Base-by-base conservation (phyloP, 2,329 filamentous ascomycete genomes). In the Sphaceloma murrayae region DNA sequence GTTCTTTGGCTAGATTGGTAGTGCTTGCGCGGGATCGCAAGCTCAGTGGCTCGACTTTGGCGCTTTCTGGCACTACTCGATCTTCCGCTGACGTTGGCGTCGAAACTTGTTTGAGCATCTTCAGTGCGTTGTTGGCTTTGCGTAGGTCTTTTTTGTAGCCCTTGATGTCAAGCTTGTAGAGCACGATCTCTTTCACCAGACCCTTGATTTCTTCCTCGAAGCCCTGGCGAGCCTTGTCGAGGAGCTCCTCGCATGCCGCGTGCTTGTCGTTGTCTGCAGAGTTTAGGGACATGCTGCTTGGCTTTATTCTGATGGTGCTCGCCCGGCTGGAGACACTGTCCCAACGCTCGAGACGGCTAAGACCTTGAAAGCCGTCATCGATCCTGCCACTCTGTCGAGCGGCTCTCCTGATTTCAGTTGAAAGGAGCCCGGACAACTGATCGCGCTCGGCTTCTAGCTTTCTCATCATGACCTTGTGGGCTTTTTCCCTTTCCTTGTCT, bases 121-220 rank as follows among this genome's bases (percentile, higher is more conserved):
- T 51, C 29, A 64, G 55, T 38, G 58, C 53, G 4, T 54, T 52
- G 11, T 55, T 51, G 4, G 55, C 56, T 5, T 48, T 53, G 46
- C 51, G 55, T 11, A 62, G 50, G 22, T 62, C 58, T 40, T 62
- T 60, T 50, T 64, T 67, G 55, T 69, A 71, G 11, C 64, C 64
- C 42, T 61, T 63, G 43, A 69, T 60, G 43, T 72, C 68, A 21
- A 70, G 60, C 51, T 69, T 70, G 56, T 68, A 69, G 39, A 67
- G 59, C 17, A 69, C 63, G 44, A 69, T 69, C 36, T 71, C 67
- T n/a, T 63, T 54, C 24, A 69, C 57, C 43, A 68, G 66, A 48
- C 65, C 62, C 19, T 62, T 59, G 9, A 67, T 60, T 44, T 66
- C 63, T 40, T 57, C 56, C 34, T 60, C 61, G 34, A 51, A 56